A percentile compares a stretch with the other conserved stretches of the same genome.
Conservation (phyloP, 768 basidiomycete genomes). For the Rhodotorula diobovata region DNA sequence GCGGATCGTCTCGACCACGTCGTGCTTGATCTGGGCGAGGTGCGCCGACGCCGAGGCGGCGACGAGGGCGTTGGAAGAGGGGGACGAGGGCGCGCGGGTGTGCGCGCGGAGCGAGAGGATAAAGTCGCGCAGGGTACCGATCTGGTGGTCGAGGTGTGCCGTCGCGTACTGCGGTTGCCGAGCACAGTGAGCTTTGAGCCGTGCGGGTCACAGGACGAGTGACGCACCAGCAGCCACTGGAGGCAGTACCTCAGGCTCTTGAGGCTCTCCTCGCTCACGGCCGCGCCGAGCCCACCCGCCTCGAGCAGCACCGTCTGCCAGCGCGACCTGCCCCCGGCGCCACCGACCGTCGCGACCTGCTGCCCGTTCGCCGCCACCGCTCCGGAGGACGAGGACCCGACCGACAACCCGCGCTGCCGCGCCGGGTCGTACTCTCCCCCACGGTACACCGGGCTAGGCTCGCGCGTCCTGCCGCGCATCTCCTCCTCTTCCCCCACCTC, state of each 20-base stretch:
- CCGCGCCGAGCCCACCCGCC: slow-evolving; percentile 72
- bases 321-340: slow-evolving; percentile 54
- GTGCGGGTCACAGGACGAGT: slow-evolving; percentile 14
- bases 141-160: slow-evolving; percentile 78
- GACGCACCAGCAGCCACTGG: slow-evolving; percentile 62
- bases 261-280: slow-evolving; percentile 87
- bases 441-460: not conserved
- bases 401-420: too few relatives aligned
- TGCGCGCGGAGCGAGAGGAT: slow-evolving; percentile 56
- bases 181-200: not conserved
- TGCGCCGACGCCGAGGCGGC: slow-evolving; percentile 57
- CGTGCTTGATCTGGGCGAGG: slow-evolving; percentile 67
- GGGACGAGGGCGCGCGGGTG: slow-evolving; percentile 44
- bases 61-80: slow-evolving; percentile 44
- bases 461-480: not conserved
- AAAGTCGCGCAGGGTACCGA: slow-evolving; percentile 75
- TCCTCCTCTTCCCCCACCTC: not conserved
- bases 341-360: slow-evolving; percentile 13
- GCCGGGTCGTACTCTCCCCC: not conserved
- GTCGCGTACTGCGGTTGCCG: slow-evolving; percentile 65
- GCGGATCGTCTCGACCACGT: slow-evolving; percentile 81
- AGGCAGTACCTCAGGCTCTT: slow-evolving; percentile 75
- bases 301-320: slow-evolving; percentile 82
- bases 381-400: not conserved
- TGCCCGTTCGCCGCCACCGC: not conserved